Evolutionary conservation across 306 rosid genomes (phyloP).

Genomic region (Rubus idaeus): DNA sequence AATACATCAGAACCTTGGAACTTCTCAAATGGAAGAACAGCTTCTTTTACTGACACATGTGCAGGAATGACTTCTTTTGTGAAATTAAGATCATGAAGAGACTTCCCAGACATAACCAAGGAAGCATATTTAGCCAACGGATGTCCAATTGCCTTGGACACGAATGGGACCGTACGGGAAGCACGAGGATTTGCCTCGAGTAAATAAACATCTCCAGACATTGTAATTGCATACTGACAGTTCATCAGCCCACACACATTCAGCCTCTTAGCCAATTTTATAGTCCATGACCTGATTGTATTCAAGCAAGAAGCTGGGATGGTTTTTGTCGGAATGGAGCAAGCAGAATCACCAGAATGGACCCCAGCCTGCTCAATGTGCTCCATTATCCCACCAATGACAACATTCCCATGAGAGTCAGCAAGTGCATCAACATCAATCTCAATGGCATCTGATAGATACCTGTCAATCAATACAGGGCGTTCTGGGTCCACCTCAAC

Average conservation of each 20-base stretch:
- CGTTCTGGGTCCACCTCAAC: conserved; percentile 97
- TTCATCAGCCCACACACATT: conserved; percentile 97
- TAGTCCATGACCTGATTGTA: conserved; percentile 84
- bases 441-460: conserved; percentile 87
- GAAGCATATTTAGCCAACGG: conserved; percentile 98
- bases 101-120: conserved; percentile 94
- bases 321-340: conserved; percentile 83
- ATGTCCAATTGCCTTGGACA: conserved; percentile 92
- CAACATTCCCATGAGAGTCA: conserved; percentile 90
- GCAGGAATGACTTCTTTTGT: conserved; percentile 85
- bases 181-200: conserved; percentile 98
- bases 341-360: conserved; percentile 98
- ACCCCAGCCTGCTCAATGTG: conserved; percentile 99
- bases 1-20: conserved; percentile 88
- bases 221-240: conserved; percentile 90
- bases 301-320: conserved; percentile 69
- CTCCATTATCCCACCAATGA: conserved; percentile 99
- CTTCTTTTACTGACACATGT: conserved; percentile 90
- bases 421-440: conserved; percentile 95
- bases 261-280: conserved; percentile 71
- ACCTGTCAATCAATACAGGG: conserved; percentile 85
- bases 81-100: conserved; percentile 70
- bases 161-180: conserved; percentile 93
- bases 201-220: conserved; percentile 72
- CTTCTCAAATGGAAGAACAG: conserved; percentile 95